Evolutionary conservation across 768 basidiomycete genomes (phyloP).

Genomic region (Chalciporus sphaerocephalus): DNA sequence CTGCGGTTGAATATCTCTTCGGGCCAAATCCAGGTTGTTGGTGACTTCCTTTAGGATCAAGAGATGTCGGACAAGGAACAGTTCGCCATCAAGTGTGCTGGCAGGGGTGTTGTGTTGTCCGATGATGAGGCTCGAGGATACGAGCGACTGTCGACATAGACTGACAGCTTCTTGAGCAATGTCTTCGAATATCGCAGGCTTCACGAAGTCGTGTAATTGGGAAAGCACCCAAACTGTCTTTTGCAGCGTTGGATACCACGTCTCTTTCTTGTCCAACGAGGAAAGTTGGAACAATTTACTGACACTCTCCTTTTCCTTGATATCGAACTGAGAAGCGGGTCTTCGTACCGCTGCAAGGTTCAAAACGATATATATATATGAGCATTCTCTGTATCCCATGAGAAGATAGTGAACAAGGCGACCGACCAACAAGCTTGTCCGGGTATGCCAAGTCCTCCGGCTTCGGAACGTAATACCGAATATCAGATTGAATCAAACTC

Average conservation of each 20-base stretch:
- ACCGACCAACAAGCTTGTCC: constrained; percentile 68
- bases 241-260: constrained; percentile 88
- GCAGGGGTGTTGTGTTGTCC: constrained; percentile 43
- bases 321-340: constrained; percentile 39
- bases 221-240: constrained; percentile 90
- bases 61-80: constrained; percentile 89
- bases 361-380: constrained; percentile 5
- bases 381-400: not conserved
- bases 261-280: constrained; percentile 68
- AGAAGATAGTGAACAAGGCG: not conserved
- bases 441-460: constrained; percentile 84
- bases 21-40: constrained; percentile 63
- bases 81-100: constrained; percentile 59
- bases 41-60: constrained; percentile 90
- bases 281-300: constrained; percentile 69
- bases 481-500: constrained; percentile 83
- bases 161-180: constrained; percentile 90
- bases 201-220: constrained; percentile 87
- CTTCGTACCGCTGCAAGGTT: constrained; percentile 42
- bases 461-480: constrained; percentile 75
- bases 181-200: constrained; percentile 96
- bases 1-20: constrained; percentile 41
- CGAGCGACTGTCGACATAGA: constrained; percentile 77
- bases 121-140: constrained; percentile 66
- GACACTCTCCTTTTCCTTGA: constrained; percentile 65